Evolutionary conservation across 805 yeast species (phyloP).

Genomic region (Jamesozyma gamospora): DNA sequence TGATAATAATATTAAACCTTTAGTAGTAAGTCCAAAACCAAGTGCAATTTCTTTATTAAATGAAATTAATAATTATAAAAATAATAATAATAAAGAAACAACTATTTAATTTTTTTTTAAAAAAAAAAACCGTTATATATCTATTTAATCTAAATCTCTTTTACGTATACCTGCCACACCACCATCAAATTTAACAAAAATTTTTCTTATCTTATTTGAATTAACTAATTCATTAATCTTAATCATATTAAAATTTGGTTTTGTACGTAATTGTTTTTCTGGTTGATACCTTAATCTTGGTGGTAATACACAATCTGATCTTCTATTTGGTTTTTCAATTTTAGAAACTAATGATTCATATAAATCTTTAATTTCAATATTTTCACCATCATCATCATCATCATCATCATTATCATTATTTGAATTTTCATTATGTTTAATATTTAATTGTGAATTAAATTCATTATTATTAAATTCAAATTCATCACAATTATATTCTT

Average conservation of each 20-base stretch:
- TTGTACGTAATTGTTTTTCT: constrained; percentile 27
- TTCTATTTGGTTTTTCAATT: constrained; percentile 22
- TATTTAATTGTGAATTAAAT: neutral
- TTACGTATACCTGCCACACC: constrained; percentile 28
- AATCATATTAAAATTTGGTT: constrained; percentile 22
- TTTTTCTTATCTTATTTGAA: constrained; percentile 17
- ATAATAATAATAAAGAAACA: too few species aligned
- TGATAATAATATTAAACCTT: constrained; percentile 43
- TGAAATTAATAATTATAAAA: constrained; percentile 21
- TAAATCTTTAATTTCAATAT: constrained; percentile 16
- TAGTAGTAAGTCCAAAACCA: constrained; percentile 63
- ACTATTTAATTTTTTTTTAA: too few species aligned
- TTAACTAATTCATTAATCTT: constrained; percentile 25
- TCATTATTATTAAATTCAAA: neutral
- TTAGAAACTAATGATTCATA: constrained; percentile 26
- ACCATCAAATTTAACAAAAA: constrained; percentile 26
- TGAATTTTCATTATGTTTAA: neutral
- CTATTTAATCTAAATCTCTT: constrained; percentile 7
- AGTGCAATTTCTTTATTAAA: constrained; percentile 49
- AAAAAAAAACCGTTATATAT: too few species aligned
- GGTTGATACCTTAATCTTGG: constrained; percentile 24
- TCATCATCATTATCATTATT: constrained; percentile 1
- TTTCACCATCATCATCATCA: constrained; percentile 5
- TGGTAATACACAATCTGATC: constrained; percentile 29
- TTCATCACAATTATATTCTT: neutral